These are phyloP conservation scores for Beta macrorhiza DNA, from an alignment of 179 eudicot genomes.

Conservation along the genomic window DNA sequence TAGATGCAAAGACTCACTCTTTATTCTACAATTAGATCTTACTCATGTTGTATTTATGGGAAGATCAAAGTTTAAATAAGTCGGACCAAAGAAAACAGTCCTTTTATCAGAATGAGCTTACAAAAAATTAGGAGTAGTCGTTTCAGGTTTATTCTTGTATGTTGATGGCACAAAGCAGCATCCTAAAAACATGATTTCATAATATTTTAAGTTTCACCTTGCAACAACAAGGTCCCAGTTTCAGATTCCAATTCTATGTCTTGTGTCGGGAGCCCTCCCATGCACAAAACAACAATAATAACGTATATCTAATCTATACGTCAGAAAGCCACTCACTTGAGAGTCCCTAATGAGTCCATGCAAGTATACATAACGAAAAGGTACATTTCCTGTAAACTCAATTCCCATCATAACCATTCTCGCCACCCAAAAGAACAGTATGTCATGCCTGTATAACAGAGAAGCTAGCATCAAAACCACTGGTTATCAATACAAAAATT, in stretches of 20 bases:
- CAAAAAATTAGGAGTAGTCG: not conserved
- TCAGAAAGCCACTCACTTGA: constrained; percentile 56
- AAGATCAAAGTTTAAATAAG: not conserved
- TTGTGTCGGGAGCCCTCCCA: not conserved
- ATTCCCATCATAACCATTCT: constrained; percentile 99
- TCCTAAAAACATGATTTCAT: not conserved
- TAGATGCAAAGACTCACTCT: not conserved
- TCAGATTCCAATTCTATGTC: not conserved
- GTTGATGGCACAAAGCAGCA: not conserved
- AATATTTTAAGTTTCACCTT: not conserved
- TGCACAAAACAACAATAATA: not conserved
- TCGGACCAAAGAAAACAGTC: not conserved
- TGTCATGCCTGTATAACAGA: constrained; percentile 80
- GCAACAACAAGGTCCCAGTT: constrained; percentile 2
- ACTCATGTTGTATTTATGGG: not conserved
- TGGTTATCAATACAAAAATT: not conserved
- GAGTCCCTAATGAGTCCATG: constrained; percentile 97
- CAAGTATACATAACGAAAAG: constrained; percentile 78
- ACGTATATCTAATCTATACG: not conserved
- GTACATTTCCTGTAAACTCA: constrained; percentile 88
- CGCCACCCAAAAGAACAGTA: constrained; percentile 99
- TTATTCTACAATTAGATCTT: not conserved
- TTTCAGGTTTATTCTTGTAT: not conserved
- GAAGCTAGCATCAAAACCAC: constrained; percentile 2
- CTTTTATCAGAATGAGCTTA: not conserved